Conservation (phyloP, 495 filamentous ascomycete species). For the Aspergillus cavernicola region DNA sequence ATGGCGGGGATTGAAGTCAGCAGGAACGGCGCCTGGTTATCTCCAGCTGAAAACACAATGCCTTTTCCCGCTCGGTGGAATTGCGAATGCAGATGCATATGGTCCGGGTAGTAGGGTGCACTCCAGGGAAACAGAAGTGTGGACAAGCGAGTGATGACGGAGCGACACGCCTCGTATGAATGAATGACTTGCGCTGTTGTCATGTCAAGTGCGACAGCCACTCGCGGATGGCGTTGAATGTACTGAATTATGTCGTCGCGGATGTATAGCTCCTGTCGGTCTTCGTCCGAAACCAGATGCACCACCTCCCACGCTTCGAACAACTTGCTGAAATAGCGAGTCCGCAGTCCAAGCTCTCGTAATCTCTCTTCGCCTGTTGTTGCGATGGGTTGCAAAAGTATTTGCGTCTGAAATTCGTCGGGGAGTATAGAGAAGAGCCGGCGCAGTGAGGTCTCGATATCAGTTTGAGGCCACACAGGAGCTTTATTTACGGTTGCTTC, state of each 20-base stretch:
- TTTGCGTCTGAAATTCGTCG: slow-evolving; percentile 6
- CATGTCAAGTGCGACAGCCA: slow-evolving; percentile 4
- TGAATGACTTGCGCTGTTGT: slow-evolving; percentile 18
- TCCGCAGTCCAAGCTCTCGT: slow-evolving; percentile 18
- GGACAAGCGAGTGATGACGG: slow-evolving; percentile 20
- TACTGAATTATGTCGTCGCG: slow-evolving; percentile 24
- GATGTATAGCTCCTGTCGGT: slow-evolving; percentile 4
- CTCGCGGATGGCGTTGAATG: slow-evolving; percentile 10
- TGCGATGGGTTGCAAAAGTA: slow-evolving; percentile 11
- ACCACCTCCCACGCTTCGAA: slow-evolving; percentile 18
- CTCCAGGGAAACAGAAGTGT: slow-evolving; percentile 30
- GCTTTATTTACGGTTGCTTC: neutral
- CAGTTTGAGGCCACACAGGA: neutral
- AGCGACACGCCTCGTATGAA: slow-evolving; percentile 26
- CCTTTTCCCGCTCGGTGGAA: slow-evolving; percentile 22
- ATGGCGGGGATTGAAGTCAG: slow-evolving; percentile 30
- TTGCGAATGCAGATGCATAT: slow-evolving; percentile 24
- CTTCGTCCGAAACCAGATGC: slow-evolving; percentile 9
- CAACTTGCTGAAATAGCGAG: slow-evolving; percentile 15
- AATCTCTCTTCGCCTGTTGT: slow-evolving; percentile 16
- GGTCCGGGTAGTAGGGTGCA: slow-evolving; percentile 29
- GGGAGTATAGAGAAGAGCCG: neutral
- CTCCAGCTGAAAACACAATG: slow-evolving; percentile 31
- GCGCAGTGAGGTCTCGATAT: neutral
- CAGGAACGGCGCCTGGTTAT: slow-evolving; percentile 26